These are phyloP conservation scores for Clavispora carvajalis DNA, from an alignment of 805 yeast species.

Conservation along the genomic window DNA sequence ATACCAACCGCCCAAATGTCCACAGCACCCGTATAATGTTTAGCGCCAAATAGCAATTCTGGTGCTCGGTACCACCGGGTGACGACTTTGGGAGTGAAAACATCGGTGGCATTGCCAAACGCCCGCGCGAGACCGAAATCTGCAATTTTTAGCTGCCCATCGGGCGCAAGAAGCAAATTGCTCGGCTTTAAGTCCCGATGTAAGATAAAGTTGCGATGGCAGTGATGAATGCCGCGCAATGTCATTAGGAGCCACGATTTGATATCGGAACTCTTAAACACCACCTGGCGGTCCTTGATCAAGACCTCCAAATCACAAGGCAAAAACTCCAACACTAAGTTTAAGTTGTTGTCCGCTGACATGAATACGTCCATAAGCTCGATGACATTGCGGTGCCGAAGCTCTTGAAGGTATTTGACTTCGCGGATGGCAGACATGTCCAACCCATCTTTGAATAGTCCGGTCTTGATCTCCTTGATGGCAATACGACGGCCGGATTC, in stretches of 20 bases:
- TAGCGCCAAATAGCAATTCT: constrained; percentile 40
- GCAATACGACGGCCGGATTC: constrained; percentile 64
- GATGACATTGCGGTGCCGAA: constrained; percentile 71
- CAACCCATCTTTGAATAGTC: constrained; percentile 89
- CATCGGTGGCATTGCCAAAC: constrained; percentile 66
- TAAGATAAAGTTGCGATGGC: constrained; percentile 84
- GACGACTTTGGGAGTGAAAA: constrained; percentile 87
- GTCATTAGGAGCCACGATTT: constrained; percentile 96
- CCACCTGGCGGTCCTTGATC: constrained; percentile 69
- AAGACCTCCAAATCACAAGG: constrained; percentile 90
- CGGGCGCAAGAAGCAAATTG: constrained; percentile 79
- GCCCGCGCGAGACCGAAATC: constrained; percentile 96
- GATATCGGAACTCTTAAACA: constrained; percentile 81
- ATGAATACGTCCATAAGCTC: constrained; percentile 80
- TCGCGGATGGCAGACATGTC: constrained; percentile 98
- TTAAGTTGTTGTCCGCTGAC: constrained; percentile 58
- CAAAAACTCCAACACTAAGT: constrained; percentile 85
- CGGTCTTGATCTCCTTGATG: constrained; percentile 91
- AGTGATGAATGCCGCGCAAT: constrained; percentile 88
- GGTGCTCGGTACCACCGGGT: constrained; percentile 97
- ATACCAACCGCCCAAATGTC: constrained; percentile 45
- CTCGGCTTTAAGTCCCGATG: constrained; percentile 95
- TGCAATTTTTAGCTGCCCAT: constrained; percentile 86
- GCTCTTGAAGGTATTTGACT: constrained; percentile 80
- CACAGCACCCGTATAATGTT: constrained; percentile 40